A percentile compares a stretch with the other conserved stretches of the same genome.
Conservation (phyloP, 2,329 filamentous ascomycete genomes). For the Xylariaceae sp. region DNA sequence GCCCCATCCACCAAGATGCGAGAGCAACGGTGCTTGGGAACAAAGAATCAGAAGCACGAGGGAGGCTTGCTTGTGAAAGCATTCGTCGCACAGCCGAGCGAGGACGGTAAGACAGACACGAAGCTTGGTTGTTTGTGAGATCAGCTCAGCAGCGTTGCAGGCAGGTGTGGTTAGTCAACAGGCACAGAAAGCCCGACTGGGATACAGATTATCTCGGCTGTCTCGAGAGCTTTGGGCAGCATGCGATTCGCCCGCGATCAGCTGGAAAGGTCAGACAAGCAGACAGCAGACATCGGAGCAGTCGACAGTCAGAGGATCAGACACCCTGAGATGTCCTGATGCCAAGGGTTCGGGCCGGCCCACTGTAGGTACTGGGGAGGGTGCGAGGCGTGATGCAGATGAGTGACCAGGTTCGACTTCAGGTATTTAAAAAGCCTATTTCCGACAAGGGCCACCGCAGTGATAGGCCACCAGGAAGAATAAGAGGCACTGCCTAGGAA, state of each 20-base stretch:
- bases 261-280: conserved; percentile 14
- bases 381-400: too few relatives aligned
- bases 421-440: too few relatives aligned
- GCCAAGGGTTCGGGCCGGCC: neutral
- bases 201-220: neutral
- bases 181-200: too few relatives aligned
- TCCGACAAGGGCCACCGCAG: too few relatives aligned
- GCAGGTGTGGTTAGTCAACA: neutral
- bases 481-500: too few relatives aligned
- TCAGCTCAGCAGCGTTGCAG: neutral
- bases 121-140: neutral
- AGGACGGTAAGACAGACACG: neutral
- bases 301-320: neutral
- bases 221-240: conserved; percentile 11
- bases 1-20: conserved; percentile 20
- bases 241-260: conserved; percentile 10
- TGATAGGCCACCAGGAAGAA: too few relatives aligned
- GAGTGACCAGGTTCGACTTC: too few relatives aligned
- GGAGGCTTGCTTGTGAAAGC: neutral
- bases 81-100: conserved; percentile 2
- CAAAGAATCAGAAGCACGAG: conserved; percentile 1
- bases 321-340: neutral
- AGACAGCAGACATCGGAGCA: too few relatives aligned
- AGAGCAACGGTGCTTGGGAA: neutral
- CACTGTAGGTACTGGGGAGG: neutral